phyloP scores from a whole-genome alignment of 306 rosid species.

The Medicago ruthenica region DNA sequence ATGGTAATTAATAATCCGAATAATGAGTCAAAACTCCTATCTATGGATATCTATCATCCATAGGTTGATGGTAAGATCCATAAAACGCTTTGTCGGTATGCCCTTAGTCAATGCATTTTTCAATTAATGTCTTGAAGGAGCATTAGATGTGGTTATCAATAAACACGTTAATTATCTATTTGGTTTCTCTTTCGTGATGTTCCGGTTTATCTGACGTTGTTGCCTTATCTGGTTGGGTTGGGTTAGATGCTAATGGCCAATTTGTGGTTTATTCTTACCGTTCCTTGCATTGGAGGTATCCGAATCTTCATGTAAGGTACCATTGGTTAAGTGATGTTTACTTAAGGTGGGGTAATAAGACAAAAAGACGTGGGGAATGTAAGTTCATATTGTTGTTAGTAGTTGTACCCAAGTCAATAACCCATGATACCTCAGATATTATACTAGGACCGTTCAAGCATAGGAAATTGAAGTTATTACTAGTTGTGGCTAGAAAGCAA shows the following conservation, averaged over 20 bases:
- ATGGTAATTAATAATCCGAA: slow-evolving; percentile 7
- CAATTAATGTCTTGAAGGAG: background rate
- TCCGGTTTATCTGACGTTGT: background rate
- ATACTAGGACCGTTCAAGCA: background rate
- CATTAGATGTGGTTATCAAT: background rate
- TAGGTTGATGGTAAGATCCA: background rate
- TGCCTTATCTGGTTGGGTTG: background rate
- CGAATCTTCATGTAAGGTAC: background rate
- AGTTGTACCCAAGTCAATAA: background rate
- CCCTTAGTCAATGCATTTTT: background rate
- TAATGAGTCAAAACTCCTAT: background rate
- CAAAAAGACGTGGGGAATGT: background rate
- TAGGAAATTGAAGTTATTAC: background rate
- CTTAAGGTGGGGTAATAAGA: background rate
- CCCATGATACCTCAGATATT: background rate
- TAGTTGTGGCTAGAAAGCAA: background rate
- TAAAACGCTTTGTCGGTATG: background rate
- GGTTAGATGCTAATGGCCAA: background rate
- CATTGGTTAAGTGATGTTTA: background rate
- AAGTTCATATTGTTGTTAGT: background rate
- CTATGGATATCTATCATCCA: background rate
- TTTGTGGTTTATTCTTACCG: background rate
- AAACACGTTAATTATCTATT: background rate
- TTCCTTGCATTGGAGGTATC: slow-evolving; percentile 1
- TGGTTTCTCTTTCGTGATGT: background rate